Base-by-base conservation (phyloP, 768 basidiomycete species). In the Kwoniella shandongensis region DNA sequence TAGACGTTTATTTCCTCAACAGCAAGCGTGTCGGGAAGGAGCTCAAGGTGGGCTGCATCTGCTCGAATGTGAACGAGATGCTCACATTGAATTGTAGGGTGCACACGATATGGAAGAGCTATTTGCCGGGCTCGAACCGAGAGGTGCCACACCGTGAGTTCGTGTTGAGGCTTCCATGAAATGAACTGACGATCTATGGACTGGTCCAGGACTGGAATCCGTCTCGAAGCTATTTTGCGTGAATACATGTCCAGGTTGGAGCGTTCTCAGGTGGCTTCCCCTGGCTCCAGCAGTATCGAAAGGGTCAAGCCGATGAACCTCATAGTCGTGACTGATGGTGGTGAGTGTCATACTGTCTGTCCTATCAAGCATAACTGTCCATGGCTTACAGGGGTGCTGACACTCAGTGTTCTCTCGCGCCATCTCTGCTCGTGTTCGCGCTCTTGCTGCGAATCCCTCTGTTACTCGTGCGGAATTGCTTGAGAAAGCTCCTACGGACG, bases 401-500 rank as follows among this genome's bases (percentile, higher is more conserved):
- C 40, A 23, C 27, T 23, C 46, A 67, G 69, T 56, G 13, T 66
- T 67, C 62, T 58, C 69, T 44, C 57, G 39, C 25, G 59, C 59
- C n/a, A 29, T 66, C 25, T 8, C 57, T n/a, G 26, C 35, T 18
- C 64, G 67, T 7, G 26, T 51, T 15, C 61, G 52, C n/a, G 23
- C 20, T 3, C 49, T 47, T 13, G 30, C 23, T 10, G 23, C 38
- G 12, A 44, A 58, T 44, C 39, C 54, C 11, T 36, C 59, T 1
- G 48, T 53, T 26, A 30, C 47, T 42, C 65, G 49, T 18, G 27
- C 17, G 17, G 42, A 40, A 10, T 25, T 62, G 29, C 36, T 62
- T 0, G 77, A 77, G 46, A 74, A 78, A 45, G 78, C 78, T 3
- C 78, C 81, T 0, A 80, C 80, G 67, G 70, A 74, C 72, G 70